These are phyloP conservation scores for Ceratobasidium sp. DNA, from an alignment of 1,284 basidiomycete genomes.

Conservation along the genomic window DNA sequence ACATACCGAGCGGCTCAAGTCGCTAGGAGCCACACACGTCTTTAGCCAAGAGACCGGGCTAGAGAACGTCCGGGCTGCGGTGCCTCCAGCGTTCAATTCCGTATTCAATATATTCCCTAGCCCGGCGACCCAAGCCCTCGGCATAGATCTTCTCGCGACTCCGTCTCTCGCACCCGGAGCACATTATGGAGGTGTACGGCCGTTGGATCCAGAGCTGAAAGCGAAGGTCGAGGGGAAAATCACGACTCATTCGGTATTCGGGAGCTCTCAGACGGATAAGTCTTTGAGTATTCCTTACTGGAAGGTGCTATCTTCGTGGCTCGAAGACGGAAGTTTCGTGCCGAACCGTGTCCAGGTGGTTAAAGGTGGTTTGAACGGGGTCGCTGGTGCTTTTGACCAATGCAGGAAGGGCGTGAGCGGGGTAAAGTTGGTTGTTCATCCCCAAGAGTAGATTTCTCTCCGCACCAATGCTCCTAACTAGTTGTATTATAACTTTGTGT, in stretches of 20 bases:
- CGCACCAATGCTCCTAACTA: not conserved
- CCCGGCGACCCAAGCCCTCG: slow-evolving; percentile 55
- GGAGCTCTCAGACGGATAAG: slow-evolving; percentile 3
- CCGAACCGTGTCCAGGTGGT: slow-evolving; percentile 36
- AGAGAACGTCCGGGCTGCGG: slow-evolving; percentile 53
- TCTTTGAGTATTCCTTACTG: slow-evolving; percentile 31
- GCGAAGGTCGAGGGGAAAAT: slow-evolving; percentile 30
- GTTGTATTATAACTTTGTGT: too few species aligned
- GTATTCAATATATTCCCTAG: slow-evolving; percentile 61
- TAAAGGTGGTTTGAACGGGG: slow-evolving; percentile 1
- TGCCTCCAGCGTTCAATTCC: slow-evolving; percentile 50
- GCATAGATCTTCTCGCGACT: slow-evolving; percentile 52
- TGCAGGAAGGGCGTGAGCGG: slow-evolving; percentile 44
- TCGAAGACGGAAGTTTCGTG: slow-evolving; percentile 25
- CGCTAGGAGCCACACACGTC: slow-evolving; percentile 68
- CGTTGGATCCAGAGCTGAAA: slow-evolving; percentile 16
- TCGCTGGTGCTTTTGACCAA: slow-evolving; percentile 2
- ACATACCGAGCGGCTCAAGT: slow-evolving; percentile 63
- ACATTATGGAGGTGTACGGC: slow-evolving; percentile 7
- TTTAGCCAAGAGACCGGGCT: slow-evolving; percentile 62
- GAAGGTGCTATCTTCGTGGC: slow-evolving; percentile 22
- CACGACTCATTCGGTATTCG: slow-evolving; percentile 9
- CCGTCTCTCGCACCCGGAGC: slow-evolving; percentile 20
- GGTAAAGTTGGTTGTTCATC: slow-evolving; percentile 44
- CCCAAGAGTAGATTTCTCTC: slow-evolving; percentile 27